Base-by-base conservation (phyloP, 2,329 filamentous ascomycete species). In the Rutstroemia sp. region DNA sequence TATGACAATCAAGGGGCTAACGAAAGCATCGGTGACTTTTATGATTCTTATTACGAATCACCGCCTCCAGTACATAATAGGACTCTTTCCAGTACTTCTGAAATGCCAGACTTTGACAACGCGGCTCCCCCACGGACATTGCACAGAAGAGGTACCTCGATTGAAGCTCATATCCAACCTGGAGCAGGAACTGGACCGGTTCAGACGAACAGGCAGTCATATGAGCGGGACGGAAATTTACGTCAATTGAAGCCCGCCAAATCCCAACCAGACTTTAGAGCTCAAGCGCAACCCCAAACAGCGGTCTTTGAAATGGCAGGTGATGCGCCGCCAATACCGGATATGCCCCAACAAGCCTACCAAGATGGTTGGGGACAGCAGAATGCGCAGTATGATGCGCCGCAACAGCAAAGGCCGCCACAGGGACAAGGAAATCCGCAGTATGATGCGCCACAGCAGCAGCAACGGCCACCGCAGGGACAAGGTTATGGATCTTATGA, bases 271-370 rank as follows among this genome's bases (percentile, higher is more conserved):
- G 80, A 87, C 65, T 71, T 87, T 57, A 76, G 81, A 38, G 63
- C 60, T 44, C 58, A 58, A 57, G 64, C 61, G 14, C 78, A 83
- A 61, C 78, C 80, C 3, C 82, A 88, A 63, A 76, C 82, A 2
- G 87, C 87, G 8, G 78, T 88, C 1, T 90, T 90, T 62, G 88
- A 90, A 65, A 86, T 92, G 78, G 83, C 81, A 2, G 78, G 74
- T 25, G 84, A 88, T 63, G 75, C 77, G 19, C 82, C 81, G 21
- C 73, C 76, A 2, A 71, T 84, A 30, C 83, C 84, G 38, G 60
- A 59, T 59, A 58, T 56, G 21, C 10, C 75, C 64, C 63, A 63
- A 56, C 58, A 60, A 8, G 39, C 7, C 16, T 42, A 42, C 39
- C 39, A 42, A 19, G 60, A 67, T 56, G 62, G 65, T 55, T 68